Base-by-base conservation (phyloP, 2,329 filamentous ascomycete genomes). In the Ophiostoma ips region DNA sequence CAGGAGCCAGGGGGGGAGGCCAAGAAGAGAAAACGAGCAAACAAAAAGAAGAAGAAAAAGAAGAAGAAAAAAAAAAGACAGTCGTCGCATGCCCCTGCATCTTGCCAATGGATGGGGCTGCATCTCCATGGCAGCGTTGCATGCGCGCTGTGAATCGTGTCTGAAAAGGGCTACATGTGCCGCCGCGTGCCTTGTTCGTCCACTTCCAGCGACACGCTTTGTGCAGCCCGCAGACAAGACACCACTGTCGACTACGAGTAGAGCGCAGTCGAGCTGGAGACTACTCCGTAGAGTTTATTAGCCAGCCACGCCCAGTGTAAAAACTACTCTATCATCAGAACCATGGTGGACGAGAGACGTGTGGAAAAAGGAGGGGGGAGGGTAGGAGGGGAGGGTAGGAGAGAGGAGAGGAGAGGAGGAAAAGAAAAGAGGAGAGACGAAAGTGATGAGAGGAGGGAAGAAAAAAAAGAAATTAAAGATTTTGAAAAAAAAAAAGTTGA, bases 111-210 rank as follows among this genome's bases (percentile, higher is more conserved):
- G n/a, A 28, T 28, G 24, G n/a, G n/a, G n/a, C 24, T 28, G 24
- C 24, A 28, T 28, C 24, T 28, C 24, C 24, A 28, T 28, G 5
- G 5, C 24, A 44, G 41, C 24, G 41, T 44, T 16, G 41, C 30
- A 44, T 28, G 24, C 5, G 13, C 18, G 40, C 15, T 33, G 41
- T 33, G 10, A 30, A 44, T 44, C 28, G 41, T 28, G 12, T 30
- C 41, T 44, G 24, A 44, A 44, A 44, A 44, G 41, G 41, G 41
- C 41, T 44, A 44, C 41, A 33, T 31, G 31, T 44, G 24, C 41
- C 41, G 24, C 41, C 24, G 24, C 24, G 5, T 4, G 24, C 24
- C 24, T 28, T 28, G 24, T 28, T 28, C 24, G 24, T 28, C 24
- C 24, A 28, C 24, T 28, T 28, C 24, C 24, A 28, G 24, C 24